phyloP scores from a whole-genome alignment of 2,329 filamentous ascomycete species.

The Bipolaris bicolor region DNA sequence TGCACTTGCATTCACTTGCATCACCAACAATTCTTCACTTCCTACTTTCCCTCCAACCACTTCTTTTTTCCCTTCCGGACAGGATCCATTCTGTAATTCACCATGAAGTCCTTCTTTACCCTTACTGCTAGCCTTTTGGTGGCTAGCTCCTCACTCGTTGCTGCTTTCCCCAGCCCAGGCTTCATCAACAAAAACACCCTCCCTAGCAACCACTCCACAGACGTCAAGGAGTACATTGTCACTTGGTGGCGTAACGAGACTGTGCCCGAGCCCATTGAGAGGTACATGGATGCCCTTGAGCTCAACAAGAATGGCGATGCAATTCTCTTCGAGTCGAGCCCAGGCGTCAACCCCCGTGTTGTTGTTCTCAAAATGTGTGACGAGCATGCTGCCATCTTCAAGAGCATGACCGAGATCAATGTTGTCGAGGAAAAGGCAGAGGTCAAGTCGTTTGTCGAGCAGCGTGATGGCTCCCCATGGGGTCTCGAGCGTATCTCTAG shows the following conservation, averaged over 20 bases:
- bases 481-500: slow-evolving; percentile 55
- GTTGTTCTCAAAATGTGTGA: slow-evolving; percentile 51
- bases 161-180: slow-evolving; percentile 25
- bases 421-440: slow-evolving; percentile 51
- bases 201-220: slow-evolving; percentile 34
- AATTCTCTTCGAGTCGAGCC: slow-evolving; percentile 47
- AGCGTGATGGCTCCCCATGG: slow-evolving; percentile 51
- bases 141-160: slow-evolving; percentile 27
- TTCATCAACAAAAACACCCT: slow-evolving; percentile 32
- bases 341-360: slow-evolving; percentile 48
- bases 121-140: slow-evolving; percentile 38
- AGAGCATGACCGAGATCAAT: slow-evolving; percentile 50
- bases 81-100: slow-evolving; percentile 33
- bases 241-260: slow-evolving; percentile 30
- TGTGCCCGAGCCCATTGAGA: slow-evolving; percentile 9
- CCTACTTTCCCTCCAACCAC: slow-evolving; percentile 11
- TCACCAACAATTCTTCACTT: slow-evolving; percentile 24
- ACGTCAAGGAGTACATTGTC: slow-evolving; percentile 41
- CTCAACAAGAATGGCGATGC: slow-evolving; percentile 43
- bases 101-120: slow-evolving; percentile 41
- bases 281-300: slow-evolving; percentile 26
- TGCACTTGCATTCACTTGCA: slow-evolving; percentile 30
- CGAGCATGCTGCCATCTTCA: slow-evolving; percentile 49
- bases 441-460: slow-evolving; percentile 38
- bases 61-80: slow-evolving; percentile 23